phyloP scores from a whole-genome alignment of 441 rosid species.

The Erodium texanum region DNA sequence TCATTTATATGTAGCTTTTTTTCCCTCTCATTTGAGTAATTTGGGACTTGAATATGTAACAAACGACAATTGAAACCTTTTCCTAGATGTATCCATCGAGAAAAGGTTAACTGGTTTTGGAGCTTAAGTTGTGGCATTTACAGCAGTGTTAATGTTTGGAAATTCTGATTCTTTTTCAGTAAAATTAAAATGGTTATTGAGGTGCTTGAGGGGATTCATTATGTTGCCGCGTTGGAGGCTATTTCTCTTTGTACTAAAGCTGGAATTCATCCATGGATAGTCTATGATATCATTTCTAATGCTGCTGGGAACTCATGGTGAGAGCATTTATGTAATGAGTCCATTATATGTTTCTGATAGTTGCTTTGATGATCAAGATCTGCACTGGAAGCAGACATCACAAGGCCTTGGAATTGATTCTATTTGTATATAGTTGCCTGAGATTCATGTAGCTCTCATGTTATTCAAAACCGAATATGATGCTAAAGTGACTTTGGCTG shows the following conservation, averaged over 20 bases:
- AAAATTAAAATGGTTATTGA: conserved; percentile 71
- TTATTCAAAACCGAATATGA: background rate
- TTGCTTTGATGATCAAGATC: conserved; percentile 9
- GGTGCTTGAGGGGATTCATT: conserved; percentile 82
- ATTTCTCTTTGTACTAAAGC: conserved; percentile 64
- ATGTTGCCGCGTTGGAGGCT: conserved; percentile 85
- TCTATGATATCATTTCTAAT: conserved; percentile 86
- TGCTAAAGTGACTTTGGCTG: background rate
- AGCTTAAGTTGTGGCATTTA: conserved; percentile 6
- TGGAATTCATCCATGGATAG: conserved; percentile 84
- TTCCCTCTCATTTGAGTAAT: background rate
- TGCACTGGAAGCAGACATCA: background rate
- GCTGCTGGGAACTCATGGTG: conserved; percentile 99
- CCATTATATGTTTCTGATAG: conserved; percentile 13
- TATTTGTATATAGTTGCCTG: background rate
- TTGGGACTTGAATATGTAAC: background rate
- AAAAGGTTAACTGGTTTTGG: background rate
- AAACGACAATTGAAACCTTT: background rate
- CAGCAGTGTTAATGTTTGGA: conserved; percentile 11
- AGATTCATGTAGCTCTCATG: background rate
- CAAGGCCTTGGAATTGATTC: background rate
- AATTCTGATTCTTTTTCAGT: conserved; percentile 33
- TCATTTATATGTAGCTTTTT: background rate
- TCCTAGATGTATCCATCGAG: background rate
- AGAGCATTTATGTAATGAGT: conserved; percentile 15